Conservation (phyloP, 306 rosid genomes). For the Mimosa pudica region DNA sequence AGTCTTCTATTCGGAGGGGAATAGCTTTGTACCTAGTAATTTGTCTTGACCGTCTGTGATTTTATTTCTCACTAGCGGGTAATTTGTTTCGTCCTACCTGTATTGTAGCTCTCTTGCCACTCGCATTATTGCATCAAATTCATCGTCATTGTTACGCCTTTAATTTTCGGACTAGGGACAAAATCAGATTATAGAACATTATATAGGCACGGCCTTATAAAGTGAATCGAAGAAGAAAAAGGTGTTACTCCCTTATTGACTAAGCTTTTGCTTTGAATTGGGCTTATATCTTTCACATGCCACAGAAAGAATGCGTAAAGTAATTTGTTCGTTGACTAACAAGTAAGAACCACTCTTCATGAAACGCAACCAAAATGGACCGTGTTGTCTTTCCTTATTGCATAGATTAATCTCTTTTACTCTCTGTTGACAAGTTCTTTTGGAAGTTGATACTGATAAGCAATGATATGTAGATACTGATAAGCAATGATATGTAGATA, state of each 20-base stretch:
- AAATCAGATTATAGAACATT: background rate
- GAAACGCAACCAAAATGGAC: background rate
- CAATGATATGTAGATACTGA: background rate
- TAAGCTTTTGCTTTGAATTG: background rate
- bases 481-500: background rate
- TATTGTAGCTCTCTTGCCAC: background rate
- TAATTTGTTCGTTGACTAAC: constrained; percentile 2
- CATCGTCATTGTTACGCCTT: background rate
- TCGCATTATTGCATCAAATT: background rate
- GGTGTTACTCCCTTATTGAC: background rate
- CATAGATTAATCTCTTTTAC: background rate
- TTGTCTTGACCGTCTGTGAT: background rate
- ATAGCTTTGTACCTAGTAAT: background rate
- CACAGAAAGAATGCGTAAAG: background rate
- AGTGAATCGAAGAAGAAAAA: background rate
- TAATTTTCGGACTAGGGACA: background rate
- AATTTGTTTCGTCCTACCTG: background rate
- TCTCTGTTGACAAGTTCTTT: background rate
- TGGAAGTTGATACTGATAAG: constrained; percentile 20
- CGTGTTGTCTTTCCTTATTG: background rate
- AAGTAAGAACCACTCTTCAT: background rate
- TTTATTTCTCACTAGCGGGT: background rate
- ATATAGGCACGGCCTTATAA: background rate
- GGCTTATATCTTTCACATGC: background rate
- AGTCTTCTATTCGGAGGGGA: too few species aligned